These are phyloP conservation scores for Hypericum androsaemum DNA, from an alignment of 345 rosid genomes.

Conservation along the genomic window DNA sequence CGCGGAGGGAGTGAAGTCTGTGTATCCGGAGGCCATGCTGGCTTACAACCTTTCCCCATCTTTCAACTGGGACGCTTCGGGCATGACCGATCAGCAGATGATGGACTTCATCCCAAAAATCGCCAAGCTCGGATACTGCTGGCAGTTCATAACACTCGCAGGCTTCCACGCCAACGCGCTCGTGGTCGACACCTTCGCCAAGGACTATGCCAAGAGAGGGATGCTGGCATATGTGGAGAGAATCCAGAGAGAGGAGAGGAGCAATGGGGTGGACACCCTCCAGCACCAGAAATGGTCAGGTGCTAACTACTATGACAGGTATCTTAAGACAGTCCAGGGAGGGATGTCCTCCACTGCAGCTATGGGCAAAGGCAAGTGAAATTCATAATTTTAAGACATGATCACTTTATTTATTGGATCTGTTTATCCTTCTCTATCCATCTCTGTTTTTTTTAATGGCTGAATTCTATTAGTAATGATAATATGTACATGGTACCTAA, in stretches of 20 bases:
- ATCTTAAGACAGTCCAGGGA: constrained; percentile 84
- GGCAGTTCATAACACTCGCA: constrained; percentile 94
- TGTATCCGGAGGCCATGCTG: constrained; percentile 67
- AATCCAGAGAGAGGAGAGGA: constrained; percentile 96
- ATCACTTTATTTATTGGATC: neutral
- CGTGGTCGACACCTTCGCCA: constrained; percentile 71
- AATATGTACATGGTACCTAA: too few relatives aligned
- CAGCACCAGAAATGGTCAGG: constrained; percentile 99
- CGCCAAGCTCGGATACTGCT: constrained; percentile 68
- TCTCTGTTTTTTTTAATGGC: neutral
- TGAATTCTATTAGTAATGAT: too few relatives aligned
- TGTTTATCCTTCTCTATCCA: neutral
- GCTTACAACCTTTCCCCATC: constrained; percentile 93
- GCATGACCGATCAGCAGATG: constrained; percentile 80
- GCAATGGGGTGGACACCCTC: constrained; percentile 80
- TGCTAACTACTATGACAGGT: constrained; percentile 80
- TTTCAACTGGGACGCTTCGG: constrained; percentile 94
- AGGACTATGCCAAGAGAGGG: constrained; percentile 71
- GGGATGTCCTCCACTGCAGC: constrained; percentile 97
- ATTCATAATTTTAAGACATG: neutral
- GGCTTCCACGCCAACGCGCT: constrained; percentile 95
- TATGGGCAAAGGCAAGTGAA: constrained; percentile 78
- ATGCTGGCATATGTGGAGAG: constrained; percentile 95
- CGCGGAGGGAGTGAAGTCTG: constrained; percentile 59
- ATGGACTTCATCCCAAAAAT: constrained; percentile 77